A percentile compares a stretch with the other conserved stretches of the same genome.
phyloP scores from a whole-genome alignment of 768 basidiomycete genomes.

The Macrocybe gigantea region DNA sequence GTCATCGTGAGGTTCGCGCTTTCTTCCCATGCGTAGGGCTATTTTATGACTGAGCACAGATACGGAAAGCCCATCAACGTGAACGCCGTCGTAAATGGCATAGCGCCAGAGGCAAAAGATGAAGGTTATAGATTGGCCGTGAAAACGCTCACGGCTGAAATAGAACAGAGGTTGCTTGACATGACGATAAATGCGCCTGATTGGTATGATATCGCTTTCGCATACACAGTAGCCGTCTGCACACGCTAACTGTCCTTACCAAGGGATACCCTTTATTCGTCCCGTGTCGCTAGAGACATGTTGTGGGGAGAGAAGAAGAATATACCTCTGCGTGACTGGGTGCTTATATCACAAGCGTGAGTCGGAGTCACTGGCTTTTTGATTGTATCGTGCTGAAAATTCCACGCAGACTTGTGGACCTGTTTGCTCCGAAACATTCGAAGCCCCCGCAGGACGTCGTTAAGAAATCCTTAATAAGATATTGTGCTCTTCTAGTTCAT shows the following conservation, averaged over 20 bases:
- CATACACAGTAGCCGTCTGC: not conserved
- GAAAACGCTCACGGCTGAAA: slow-evolving; percentile 46
- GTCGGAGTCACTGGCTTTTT: slow-evolving; percentile 11
- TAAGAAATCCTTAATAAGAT: slow-evolving; percentile 45
- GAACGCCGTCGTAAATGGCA: slow-evolving; percentile 43
- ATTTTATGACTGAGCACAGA: slow-evolving; percentile 21
- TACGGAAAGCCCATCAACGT: slow-evolving; percentile 49
- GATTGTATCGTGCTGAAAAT: not conserved
- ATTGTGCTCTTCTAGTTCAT: slow-evolving; percentile 17
- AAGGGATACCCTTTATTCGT: slow-evolving; percentile 60
- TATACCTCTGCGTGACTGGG: slow-evolving; percentile 44
- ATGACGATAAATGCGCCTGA: slow-evolving; percentile 64
- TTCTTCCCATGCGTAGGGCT: not conserved
- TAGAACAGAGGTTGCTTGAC: slow-evolving; percentile 41
- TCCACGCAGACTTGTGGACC: slow-evolving; percentile 15
- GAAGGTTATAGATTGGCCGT: slow-evolving; percentile 40
- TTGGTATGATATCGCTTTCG: slow-evolving; percentile 39
- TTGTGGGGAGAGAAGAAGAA: slow-evolving; percentile 45
- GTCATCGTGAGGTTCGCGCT: slow-evolving; percentile 11
- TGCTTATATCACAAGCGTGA: slow-evolving; percentile 52
- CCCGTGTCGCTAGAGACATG: slow-evolving; percentile 51
- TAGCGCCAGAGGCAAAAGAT: slow-evolving; percentile 30
- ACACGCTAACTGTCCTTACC: slow-evolving; percentile 4
- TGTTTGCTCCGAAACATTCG: slow-evolving; percentile 7
- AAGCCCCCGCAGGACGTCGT: slow-evolving; percentile 8